Conservation (phyloP, 352 stramenopile genomes). For the Globisporangium nagaii region DNA sequence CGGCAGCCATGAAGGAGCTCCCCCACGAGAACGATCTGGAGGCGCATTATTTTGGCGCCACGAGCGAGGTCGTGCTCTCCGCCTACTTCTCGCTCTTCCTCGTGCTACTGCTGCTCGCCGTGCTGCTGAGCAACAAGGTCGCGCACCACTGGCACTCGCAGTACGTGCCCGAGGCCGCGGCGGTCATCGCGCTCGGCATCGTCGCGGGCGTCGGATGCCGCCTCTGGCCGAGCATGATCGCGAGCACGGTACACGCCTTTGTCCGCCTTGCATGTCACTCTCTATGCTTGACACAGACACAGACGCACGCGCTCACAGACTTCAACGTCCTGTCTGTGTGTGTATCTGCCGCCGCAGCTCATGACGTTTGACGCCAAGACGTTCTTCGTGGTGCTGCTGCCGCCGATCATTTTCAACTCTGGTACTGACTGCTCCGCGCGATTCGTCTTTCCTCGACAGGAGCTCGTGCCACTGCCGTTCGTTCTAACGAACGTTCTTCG, state of each 20-base stretch:
- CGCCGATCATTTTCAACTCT: constrained; percentile 94
- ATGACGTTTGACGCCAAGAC: constrained; percentile 87
- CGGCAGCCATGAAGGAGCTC: constrained; percentile 11
- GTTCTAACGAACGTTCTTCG: background rate
- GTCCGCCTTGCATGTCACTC: background rate
- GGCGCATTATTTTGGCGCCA: constrained; percentile 14
- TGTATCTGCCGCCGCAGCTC: constrained; percentile 30
- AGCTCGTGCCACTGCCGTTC: too few species aligned
- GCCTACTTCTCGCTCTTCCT: constrained; percentile 72
- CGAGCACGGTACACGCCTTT: constrained; percentile 16
- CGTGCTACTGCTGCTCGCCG: constrained; percentile 59
- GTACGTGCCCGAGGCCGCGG: constrained; percentile 57
- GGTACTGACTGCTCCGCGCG: constrained; percentile 23
- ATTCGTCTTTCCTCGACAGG: too few species aligned
- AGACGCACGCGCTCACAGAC: background rate
- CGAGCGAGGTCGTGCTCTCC: constrained; percentile 56
- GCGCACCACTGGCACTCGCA: constrained; percentile 68
- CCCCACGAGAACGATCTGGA: constrained; percentile 24
- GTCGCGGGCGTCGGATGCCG: constrained; percentile 45
- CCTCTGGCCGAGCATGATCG: constrained; percentile 51
- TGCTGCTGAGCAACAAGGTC: constrained; percentile 73
- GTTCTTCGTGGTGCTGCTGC: constrained; percentile 91
- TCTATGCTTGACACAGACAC: background rate
- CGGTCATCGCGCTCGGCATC: constrained; percentile 51
- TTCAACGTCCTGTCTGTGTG: background rate